phyloP scores from a whole-genome alignment of 495 filamentous ascomycete species.

The Hypoxylon fragiforme region DNA sequence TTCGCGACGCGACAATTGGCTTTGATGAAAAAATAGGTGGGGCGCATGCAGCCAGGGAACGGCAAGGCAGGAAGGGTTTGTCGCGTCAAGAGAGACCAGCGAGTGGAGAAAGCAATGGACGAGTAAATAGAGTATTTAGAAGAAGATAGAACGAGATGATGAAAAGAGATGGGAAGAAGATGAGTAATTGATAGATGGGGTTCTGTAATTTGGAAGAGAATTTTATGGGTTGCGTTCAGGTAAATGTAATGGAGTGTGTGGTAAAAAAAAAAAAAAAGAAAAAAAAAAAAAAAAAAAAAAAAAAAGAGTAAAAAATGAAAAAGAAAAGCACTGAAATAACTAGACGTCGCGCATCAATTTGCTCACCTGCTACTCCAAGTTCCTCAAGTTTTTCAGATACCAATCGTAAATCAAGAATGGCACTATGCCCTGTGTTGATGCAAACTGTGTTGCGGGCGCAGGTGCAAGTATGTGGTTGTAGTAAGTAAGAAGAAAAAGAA shows the following conservation, averaged over 20 bases:
- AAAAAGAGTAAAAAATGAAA: conserved; percentile 10
- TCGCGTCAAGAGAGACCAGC: conserved; percentile 7
- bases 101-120: background rate
- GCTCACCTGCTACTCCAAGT: conserved; percentile 22
- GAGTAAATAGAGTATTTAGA: background rate
- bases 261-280: conserved; percentile 29
- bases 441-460: background rate
- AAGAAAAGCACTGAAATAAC: conserved; percentile 29
- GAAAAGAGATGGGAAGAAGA: conserved; percentile 5
- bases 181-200: conserved; percentile 30
- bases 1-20: conserved; percentile 22
- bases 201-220: conserved; percentile 37
- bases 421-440: conserved; percentile 7
- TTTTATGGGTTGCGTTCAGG: conserved; percentile 32
- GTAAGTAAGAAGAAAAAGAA: background rate
- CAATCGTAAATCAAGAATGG: conserved; percentile 11
- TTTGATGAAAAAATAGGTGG: conserved; percentile 12
- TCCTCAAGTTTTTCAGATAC: conserved; percentile 4
- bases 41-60: conserved; percentile 24
- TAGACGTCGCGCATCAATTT: conserved; percentile 13
- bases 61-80: conserved; percentile 7
- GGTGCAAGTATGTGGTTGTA: conserved; percentile 2
- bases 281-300: conserved; percentile 2
- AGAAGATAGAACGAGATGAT: background rate
- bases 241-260: too few relatives aligned